Evolutionary conservation across 169 alveolate species (phyloP).

Genomic region (Cryptosporidium meleagridis): DNA sequence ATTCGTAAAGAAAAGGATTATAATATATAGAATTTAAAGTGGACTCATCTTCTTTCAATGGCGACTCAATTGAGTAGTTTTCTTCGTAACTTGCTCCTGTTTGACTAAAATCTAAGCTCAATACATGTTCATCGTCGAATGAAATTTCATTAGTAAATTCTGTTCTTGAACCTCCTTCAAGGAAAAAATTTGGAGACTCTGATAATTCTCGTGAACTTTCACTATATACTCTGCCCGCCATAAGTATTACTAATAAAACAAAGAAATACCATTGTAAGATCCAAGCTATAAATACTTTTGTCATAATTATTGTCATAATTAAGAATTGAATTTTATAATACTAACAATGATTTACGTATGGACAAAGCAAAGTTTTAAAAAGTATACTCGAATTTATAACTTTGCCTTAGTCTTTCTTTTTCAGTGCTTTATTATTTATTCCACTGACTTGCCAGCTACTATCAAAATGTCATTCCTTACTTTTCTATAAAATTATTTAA

Average conservation of each 20-base stretch:
- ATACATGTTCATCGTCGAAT: not conserved
- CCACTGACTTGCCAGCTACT: not conserved
- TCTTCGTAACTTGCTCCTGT: not conserved
- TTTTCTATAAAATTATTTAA: not conserved
- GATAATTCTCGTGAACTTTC: not conserved
- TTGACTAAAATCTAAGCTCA: slow-evolving; percentile 17
- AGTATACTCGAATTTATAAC: not conserved
- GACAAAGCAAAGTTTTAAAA: not conserved
- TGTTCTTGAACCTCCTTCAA: not conserved
- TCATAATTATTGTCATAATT: not conserved
- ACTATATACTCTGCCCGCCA: not conserved
- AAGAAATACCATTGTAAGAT: not conserved
- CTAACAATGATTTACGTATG: not conserved
- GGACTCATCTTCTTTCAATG: not conserved
- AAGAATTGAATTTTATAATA: not conserved
- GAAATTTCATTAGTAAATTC: not conserved
- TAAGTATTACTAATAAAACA: not conserved
- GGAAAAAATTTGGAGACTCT: not conserved
- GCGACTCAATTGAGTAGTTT: slow-evolving; percentile 3
- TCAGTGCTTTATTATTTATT: not conserved
- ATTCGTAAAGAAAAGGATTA: slow-evolving; percentile 1
- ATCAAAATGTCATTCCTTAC: slow-evolving; percentile 5
- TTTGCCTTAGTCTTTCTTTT: not conserved
- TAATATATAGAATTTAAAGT: not conserved
- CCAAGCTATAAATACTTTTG: not conserved